Base-by-base conservation (phyloP, 2,329 filamentous ascomycete genomes). In the Aureobasidium lini region DNA sequence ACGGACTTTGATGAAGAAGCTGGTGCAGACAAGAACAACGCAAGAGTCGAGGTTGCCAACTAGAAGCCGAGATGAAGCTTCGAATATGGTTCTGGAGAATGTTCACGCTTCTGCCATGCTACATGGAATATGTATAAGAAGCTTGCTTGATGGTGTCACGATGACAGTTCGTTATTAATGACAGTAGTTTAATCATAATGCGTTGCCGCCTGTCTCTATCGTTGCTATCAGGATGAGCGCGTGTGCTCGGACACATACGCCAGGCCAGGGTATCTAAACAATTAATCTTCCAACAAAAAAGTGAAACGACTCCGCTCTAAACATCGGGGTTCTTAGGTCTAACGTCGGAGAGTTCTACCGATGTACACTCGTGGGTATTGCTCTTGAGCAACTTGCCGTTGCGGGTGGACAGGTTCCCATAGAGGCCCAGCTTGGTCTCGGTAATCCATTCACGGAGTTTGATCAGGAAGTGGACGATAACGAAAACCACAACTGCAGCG, bases 391-490 rank as follows among this genome's bases (percentile, higher is more conserved):
- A 11, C 31, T n/a, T 48, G 23, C 32, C 43, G 10, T 48, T 28
- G 6, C 43, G 37, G n/a, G 32, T 39, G 18, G 31, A 48, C 32
- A 57, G 32, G n/a, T 57, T 57, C 34, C 54, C 54, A 31, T 48
- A 39, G 16, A 47, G 42, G 11, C 54, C 54, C 4, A 57, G 18
- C 43, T 42, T 57, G 18, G 32, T 57, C n/a, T 81, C 79, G 2
- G 75, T 79, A 3, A 74, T 47, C 72, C 71, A 74, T 1, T 72
- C 63, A 16, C 75, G 70, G 16, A 73, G 61, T 63, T 67, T 40
- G 49, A 76, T 74, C 36, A 75, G 34, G 57, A 72, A 76, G 23
- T 68, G 69, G 28, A 77, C 72, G n/a, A 77, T 63, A 9, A 73
- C 64, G 61, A 77, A 77, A 3, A 77, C 52, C 29, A 77, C 62